Percentiles rank a stretch among this genome's conserved stretches.
Evolutionary conservation across 805 yeast species (phyloP).

Genomic region (Candida michaelii): DNA sequence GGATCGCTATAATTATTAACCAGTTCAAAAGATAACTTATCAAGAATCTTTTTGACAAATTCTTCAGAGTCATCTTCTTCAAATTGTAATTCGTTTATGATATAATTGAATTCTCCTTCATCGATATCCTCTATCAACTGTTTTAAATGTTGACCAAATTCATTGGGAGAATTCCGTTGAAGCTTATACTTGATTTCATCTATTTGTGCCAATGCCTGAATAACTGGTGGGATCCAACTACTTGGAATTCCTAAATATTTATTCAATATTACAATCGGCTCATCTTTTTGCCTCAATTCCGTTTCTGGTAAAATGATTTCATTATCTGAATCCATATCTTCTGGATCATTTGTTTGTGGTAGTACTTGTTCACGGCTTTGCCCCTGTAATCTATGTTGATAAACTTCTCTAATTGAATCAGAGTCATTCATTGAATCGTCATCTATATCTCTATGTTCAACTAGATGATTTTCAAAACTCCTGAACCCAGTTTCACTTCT

Average conservation of each 20-base stretch:
- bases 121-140: slow-evolving; percentile 4
- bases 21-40: slow-evolving; percentile 11
- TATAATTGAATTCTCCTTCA: slow-evolving; percentile 6
- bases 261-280: slow-evolving; percentile 11
- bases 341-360: not conserved
- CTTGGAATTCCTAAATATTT: not conserved
- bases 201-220: slow-evolving; percentile 11
- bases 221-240: slow-evolving; percentile 11
- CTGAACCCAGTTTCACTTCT: not conserved
- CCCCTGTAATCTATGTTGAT: not conserved
- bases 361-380: not conserved
- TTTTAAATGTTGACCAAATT: slow-evolving; percentile 6
- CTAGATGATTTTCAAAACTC: not conserved
- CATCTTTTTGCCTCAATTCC: slow-evolving; percentile 1
- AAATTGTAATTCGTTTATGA: slow-evolving; percentile 9
- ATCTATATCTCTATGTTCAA: not conserved
- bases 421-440: not conserved
- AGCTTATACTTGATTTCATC: slow-evolving; percentile 12
- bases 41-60: slow-evolving; percentile 18
- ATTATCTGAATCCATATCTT: not conserved
- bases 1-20: slow-evolving; percentile 4
- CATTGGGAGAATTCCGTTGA: not conserved
- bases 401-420: not conserved
- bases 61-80: slow-evolving; percentile 19
- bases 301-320: slow-evolving; percentile 5